phyloP scores from a whole-genome alignment of 805 yeast genomes.

The Teunomyces gatunensis region DNA sequence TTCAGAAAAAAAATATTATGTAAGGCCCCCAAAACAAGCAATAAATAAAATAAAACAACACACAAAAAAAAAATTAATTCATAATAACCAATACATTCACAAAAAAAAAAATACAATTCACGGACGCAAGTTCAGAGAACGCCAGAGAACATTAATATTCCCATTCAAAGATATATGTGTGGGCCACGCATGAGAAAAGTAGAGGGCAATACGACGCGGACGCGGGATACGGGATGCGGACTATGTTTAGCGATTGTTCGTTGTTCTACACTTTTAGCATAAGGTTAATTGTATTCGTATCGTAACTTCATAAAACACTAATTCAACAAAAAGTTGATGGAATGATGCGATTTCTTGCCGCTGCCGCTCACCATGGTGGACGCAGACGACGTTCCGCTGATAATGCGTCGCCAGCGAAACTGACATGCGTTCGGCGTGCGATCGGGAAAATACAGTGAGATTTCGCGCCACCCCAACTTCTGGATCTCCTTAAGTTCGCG shows the following conservation, averaged over 20 bases:
- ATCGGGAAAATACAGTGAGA: constrained; percentile 71
- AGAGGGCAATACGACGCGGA: too few species aligned
- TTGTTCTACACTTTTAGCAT: neutral
- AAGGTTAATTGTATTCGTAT: neutral
- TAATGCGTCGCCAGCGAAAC: constrained; percentile 73
- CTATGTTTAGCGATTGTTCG: too few species aligned
- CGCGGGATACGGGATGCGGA: too few species aligned
- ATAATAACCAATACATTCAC: neutral
- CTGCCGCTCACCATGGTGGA: neutral
- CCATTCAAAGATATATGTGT: too few species aligned
- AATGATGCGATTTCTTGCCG: constrained; percentile 24
- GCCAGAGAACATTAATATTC: neutral
- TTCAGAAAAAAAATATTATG: neutral
- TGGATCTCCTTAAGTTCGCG: constrained; percentile 79
- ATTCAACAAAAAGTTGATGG: constrained; percentile 27
- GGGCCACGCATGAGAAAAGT: too few species aligned
- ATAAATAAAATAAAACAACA: too few species aligned
- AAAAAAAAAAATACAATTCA: neutral
- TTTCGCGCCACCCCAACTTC: constrained; percentile 87
- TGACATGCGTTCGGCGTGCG: constrained; percentile 70
- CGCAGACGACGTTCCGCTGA: constrained; percentile 27
- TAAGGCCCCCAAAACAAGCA: neutral
- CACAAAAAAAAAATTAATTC: neutral
- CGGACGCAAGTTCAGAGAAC: neutral
- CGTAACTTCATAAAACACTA: constrained; percentile 7